Evolutionary conservation across 257 asterid species (phyloP).

Genomic region (Prunella vulgaris): DNA sequence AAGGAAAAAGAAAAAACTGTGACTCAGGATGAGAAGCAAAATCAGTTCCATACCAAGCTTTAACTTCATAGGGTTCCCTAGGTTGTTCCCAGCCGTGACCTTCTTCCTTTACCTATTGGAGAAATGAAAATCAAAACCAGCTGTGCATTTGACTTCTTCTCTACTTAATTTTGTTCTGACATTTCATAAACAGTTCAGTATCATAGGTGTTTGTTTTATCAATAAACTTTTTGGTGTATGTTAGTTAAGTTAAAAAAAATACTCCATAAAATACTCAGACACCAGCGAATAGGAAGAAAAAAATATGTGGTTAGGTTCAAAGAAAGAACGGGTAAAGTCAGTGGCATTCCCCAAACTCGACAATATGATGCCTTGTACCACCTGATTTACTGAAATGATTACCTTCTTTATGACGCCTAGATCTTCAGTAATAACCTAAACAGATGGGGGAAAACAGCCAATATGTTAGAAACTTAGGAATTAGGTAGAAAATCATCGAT

Average conservation of each 20-base stretch:
- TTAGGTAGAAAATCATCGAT: not conserved
- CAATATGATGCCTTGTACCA: slow-evolving; percentile 16
- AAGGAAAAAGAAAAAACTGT: slow-evolving; percentile 9
- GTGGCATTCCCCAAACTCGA: not conserved
- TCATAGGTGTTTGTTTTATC: not conserved
- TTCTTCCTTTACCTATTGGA: slow-evolving; percentile 66
- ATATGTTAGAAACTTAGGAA: not conserved
- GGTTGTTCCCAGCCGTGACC: slow-evolving; percentile 99
- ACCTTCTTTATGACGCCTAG: slow-evolving; percentile 88
- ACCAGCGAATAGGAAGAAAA: not conserved
- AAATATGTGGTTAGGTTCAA: not conserved
- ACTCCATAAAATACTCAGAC: not conserved
- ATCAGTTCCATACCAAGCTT: slow-evolving; percentile 62
- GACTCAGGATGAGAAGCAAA: not conserved
- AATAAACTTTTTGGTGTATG: not conserved
- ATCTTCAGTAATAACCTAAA: slow-evolving; percentile 86
- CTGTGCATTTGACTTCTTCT: not conserved
- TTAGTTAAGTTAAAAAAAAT: not conserved
- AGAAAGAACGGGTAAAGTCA: not conserved
- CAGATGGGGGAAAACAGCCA: not conserved
- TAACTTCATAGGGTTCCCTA: slow-evolving; percentile 88
- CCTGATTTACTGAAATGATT: not conserved
- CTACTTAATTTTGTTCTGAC: not conserved
- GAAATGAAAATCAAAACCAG: slow-evolving; percentile 23
- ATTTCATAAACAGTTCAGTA: not conserved